These are phyloP conservation scores for Cystofilobasidium bisporidii DNA, from an alignment of 768 basidiomycete genomes.

Conservation along the genomic window DNA sequence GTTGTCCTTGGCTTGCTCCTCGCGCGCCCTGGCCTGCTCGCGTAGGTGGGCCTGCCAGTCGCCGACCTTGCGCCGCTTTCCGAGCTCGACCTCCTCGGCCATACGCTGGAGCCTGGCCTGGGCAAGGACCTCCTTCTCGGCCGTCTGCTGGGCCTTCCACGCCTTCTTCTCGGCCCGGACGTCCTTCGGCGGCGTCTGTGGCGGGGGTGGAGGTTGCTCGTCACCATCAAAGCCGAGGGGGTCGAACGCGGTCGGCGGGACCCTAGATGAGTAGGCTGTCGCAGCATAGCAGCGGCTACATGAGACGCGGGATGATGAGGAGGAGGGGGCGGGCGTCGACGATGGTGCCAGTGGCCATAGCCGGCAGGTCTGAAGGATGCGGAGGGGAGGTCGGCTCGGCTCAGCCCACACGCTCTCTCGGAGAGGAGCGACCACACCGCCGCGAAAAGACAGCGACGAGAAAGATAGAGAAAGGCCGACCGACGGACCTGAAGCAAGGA, in stretches of 20 bases:
- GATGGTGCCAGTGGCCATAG: too few species aligned
- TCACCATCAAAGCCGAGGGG: background rate
- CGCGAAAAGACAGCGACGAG: too few species aligned
- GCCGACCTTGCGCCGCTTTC: background rate
- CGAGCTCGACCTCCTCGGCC: background rate
- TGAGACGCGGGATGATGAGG: too few species aligned
- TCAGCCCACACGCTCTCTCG: too few species aligned
- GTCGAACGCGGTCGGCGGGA: background rate
- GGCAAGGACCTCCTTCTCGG: conserved; percentile 1
- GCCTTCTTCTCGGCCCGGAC: background rate
- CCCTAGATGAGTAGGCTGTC: background rate
- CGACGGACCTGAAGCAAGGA: background rate
- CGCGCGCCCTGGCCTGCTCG: background rate
- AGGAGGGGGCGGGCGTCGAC: too few species aligned
- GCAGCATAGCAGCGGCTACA: background rate
- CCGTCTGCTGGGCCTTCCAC: background rate
- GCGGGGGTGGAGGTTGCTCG: background rate
- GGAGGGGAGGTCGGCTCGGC: too few species aligned
- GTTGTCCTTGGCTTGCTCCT: background rate
- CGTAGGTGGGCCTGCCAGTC: background rate
- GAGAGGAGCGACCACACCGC: too few species aligned
- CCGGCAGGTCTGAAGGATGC: too few species aligned
- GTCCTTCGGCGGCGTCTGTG: background rate
- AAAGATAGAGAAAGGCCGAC: too few species aligned
- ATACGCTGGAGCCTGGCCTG: background rate